Evolutionary conservation across 108 stramenopile species (phyloP).

Genomic region (Nitzschia palea): DNA sequence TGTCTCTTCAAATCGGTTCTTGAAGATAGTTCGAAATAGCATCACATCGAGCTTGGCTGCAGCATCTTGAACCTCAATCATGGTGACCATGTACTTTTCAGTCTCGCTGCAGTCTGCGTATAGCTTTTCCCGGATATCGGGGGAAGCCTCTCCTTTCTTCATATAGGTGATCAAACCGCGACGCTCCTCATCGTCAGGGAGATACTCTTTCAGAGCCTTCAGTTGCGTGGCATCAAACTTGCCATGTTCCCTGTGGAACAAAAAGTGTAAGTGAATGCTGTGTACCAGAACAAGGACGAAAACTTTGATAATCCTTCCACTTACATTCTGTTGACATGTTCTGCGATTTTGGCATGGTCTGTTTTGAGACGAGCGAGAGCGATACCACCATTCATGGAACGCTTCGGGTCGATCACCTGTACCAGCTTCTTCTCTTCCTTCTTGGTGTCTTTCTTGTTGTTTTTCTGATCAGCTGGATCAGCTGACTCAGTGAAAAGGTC

Average conservation of each 20-base stretch:
- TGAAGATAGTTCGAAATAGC: conserved; percentile 81
- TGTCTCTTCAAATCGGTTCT: conserved; percentile 65
- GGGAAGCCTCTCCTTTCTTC: conserved; percentile 50
- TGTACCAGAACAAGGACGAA: conserved; percentile 1
- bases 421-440: conserved; percentile 76
- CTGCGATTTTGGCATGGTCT: conserved; percentile 61
- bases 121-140: conserved; percentile 38
- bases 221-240: conserved; percentile 78
- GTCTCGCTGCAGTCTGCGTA: conserved; percentile 68
- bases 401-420: conserved; percentile 87
- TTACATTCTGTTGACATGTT: conserved; percentile 76
- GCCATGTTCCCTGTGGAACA: conserved; percentile 52
- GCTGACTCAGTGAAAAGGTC: conserved; percentile 85
- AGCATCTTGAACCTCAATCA: conserved; percentile 67
- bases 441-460: conserved; percentile 45
- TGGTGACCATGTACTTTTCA: conserved; percentile 84
- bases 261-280: conserved; percentile 1
- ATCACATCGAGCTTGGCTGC: conserved; percentile 75
- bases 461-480: conserved; percentile 65
- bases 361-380: conserved; percentile 78
- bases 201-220: conserved; percentile 71
- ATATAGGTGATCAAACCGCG: conserved; percentile 54
- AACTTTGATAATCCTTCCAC: conserved; percentile 21
- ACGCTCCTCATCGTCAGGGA: conserved; percentile 76
- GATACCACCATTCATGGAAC: conserved; percentile 92